These are phyloP conservation scores for Prunus mongolica DNA, from an alignment of 306 rosid species.

Conservation along the genomic window DNA sequence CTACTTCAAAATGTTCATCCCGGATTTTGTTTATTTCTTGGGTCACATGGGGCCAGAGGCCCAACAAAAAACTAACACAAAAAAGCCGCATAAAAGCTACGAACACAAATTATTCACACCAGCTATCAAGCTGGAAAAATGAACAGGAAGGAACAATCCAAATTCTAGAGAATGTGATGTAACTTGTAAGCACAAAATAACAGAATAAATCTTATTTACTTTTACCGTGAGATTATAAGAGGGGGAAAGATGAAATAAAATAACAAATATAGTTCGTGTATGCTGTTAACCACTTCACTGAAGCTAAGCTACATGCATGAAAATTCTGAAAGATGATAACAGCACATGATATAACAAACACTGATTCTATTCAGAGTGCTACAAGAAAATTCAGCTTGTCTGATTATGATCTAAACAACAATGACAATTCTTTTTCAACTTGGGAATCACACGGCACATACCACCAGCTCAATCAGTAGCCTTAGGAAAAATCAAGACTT, in stretches of 20 bases:
- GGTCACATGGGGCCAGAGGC: too few species aligned
- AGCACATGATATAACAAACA: slow-evolving; percentile 1
- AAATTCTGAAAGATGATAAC: not conserved
- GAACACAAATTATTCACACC: too few species aligned
- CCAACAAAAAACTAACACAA: too few species aligned
- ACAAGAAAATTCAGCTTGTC: slow-evolving; percentile 20
- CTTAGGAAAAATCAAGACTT: slow-evolving; percentile 3
- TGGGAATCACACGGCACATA: not conserved
- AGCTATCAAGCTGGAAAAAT: not conserved
- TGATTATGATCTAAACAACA: slow-evolving; percentile 7
- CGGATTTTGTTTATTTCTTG: too few species aligned
- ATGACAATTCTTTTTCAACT: not conserved
- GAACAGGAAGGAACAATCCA: not conserved
- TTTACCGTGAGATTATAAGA: not conserved
- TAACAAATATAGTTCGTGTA: not conserved
- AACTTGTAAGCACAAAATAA: not conserved
- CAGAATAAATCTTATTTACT: not conserved
- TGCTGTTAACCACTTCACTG: not conserved
- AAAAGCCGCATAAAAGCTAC: too few species aligned
- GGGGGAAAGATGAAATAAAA: not conserved
- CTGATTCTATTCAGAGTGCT: slow-evolving; percentile 19
- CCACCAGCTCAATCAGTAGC: slow-evolving; percentile 5
- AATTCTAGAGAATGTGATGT: not conserved
- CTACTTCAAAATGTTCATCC: too few species aligned
- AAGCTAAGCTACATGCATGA: not conserved